These are phyloP conservation scores for Thielaviopsis populi DNA, from an alignment of 2,329 filamentous ascomycete genomes.

Conservation along the genomic window DNA sequence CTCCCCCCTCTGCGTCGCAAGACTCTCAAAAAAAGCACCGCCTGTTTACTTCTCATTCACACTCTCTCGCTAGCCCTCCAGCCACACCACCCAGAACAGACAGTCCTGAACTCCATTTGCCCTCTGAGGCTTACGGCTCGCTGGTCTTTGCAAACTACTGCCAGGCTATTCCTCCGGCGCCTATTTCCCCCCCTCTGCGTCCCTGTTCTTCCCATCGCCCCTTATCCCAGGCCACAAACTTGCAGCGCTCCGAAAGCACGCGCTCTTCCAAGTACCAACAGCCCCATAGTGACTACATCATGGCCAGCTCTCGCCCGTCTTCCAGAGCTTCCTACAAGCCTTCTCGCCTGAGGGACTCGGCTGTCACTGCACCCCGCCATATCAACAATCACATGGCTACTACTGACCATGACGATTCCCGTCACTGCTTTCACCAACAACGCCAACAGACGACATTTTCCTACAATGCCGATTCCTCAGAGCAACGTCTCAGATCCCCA, in stretches of 20 bases:
- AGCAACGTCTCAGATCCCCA: background rate
- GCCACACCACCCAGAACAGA: conserved; percentile 7
- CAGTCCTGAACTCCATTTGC: conserved; percentile 5
- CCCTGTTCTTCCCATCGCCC: background rate
- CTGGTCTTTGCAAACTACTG: background rate
- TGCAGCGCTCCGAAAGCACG: background rate
- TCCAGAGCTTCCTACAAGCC: background rate
- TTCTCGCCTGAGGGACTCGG: background rate
- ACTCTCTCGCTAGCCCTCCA: conserved; percentile 10
- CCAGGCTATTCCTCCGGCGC: conserved; percentile 2
- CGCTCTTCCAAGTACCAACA: conserved; percentile 1
- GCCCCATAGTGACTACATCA: background rate
- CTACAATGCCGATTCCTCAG: background rate
- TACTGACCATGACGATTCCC: background rate
- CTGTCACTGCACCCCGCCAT: background rate
- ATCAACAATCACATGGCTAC: background rate
- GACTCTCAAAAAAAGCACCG: background rate
- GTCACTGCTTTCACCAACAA: background rate
- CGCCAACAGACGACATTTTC: background rate
- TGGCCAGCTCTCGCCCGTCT: background rate
- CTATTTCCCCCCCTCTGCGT: conserved; percentile 11
- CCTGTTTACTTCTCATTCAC: conserved; percentile 4
- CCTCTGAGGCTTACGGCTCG: background rate
- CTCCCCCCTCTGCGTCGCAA: background rate
- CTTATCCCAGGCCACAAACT: background rate